A percentile compares a stretch with the other conserved stretches of the same genome.
Evolutionary conservation across 2,329 filamentous ascomycete genomes (phyloP).

Genomic region (Delphinella strobiligena): DNA sequence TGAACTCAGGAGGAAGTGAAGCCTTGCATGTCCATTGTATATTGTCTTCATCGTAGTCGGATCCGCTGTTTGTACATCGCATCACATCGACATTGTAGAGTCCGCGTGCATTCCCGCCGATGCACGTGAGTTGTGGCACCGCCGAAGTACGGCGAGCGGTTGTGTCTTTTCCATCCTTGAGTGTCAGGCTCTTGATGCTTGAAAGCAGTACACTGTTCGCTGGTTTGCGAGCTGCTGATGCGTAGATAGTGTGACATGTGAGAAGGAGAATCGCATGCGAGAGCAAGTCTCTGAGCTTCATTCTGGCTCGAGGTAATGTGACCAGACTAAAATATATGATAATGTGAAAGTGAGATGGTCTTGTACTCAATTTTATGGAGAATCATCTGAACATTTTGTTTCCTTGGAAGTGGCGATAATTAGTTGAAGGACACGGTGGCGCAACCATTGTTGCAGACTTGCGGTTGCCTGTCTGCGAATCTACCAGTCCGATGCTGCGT

Average conservation of each 20-base stretch:
- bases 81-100: slow-evolving; percentile 69
- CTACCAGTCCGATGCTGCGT: neutral
- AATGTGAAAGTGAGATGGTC: too few species aligned
- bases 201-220: slow-evolving; percentile 46
- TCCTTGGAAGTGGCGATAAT: too few species aligned
- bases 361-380: too few species aligned
- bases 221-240: slow-evolving; percentile 20
- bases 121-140: slow-evolving; percentile 62
- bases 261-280: slow-evolving; percentile 4
- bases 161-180: slow-evolving; percentile 57
- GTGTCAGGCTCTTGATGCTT: slow-evolving; percentile 64
- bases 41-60: slow-evolving; percentile 66
- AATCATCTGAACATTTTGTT: too few species aligned
- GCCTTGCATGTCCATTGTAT: slow-evolving; percentile 86
- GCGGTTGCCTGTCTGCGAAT: neutral
- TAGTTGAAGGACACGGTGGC: neutral
- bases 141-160: slow-evolving; percentile 63
- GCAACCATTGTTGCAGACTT: too few species aligned
- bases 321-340: too few species aligned
- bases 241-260: slow-evolving; percentile 11
- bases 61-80: slow-evolving; percentile 80
- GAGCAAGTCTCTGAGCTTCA: neutral
- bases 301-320: neutral
- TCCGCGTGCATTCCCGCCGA: slow-evolving; percentile 47
- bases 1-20: slow-evolving; percentile 49